Base-by-base conservation (phyloP, 352 stramenopile genomes). In the Globisporangium polare region DNA sequence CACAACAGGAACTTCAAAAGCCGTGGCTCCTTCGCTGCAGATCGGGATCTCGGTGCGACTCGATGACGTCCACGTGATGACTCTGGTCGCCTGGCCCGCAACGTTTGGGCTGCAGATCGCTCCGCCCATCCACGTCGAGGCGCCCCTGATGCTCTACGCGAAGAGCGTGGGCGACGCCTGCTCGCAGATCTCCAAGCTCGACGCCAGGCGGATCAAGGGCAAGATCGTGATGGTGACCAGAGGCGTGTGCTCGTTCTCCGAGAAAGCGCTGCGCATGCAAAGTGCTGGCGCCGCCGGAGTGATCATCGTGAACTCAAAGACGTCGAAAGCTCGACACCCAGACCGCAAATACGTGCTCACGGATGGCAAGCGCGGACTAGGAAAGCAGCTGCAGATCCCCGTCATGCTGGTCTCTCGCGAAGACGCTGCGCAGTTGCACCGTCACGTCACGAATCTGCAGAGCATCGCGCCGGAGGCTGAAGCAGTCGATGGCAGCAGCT, bases 261-360 rank as follows among this genome's bases (percentile, higher is more conserved):
- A 85, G 52, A 96, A 95, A 64, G 85, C 85, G 1, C 53, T 90
- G 42, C 65, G 76, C 8, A 53, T 94, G 6, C 77, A 95, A 67
- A 33, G 65, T 9, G 76, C 77, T 17, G 85, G 86, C 2, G 88
- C 73, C 1, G 58, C 65, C 7, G 88, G 75, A 24, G 70, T 90
- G 18, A 73, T 95, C 12, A 74, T 92, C 17, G 74, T 93, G 52
- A 92, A 95, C 62, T 81, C 72, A 18, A 90, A 87, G 62, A 58
- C 65, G n/a, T 27, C 67, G 18, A 73, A 68, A 26, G 70, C 61
- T 33, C 69, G 66, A 42, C 66, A 79, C 26, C 67, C 71, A 17
- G 75, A 82, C 26, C 85, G 80, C 29, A 80, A 74, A 35, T 94
- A 90, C 53, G 68, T 86, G 13, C 65, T 94, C 53, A 84, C 74